A percentile compares a stretch with the other conserved stretches of the same genome.
Conservation (phyloP, 225 moss, liverwort and hornwort genomes). For the Ulota crispa region DNA sequence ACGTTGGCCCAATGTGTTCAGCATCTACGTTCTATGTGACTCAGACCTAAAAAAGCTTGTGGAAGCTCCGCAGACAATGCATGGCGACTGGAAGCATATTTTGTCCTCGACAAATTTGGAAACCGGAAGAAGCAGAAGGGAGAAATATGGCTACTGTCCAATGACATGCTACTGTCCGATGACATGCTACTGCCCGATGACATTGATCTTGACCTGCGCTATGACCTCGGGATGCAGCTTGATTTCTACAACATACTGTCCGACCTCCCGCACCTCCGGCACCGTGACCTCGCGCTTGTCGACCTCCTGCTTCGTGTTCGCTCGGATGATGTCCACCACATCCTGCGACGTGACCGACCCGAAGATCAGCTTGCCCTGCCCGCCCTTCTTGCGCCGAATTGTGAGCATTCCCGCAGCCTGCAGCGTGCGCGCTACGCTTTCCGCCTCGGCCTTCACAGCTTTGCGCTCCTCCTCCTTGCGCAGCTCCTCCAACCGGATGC, state of each 20-base stretch:
- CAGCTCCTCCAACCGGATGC: conserved; percentile 68
- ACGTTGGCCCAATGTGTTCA: conserved; percentile 34
- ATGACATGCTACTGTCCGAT: too few species aligned
- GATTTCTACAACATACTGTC: conserved; percentile 82
- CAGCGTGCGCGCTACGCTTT: conserved; percentile 71
- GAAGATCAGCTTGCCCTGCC: conserved; percentile 92
- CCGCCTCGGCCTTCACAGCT: conserved; percentile 81
- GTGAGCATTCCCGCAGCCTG: conserved; percentile 70
- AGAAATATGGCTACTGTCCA: conserved; percentile 54
- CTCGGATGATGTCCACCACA: conserved; percentile 80
- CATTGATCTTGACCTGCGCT: conserved; percentile 88
- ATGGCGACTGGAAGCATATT: not conserved
- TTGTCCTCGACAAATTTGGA: conserved; percentile 21
- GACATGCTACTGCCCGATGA: conserved; percentile 83
- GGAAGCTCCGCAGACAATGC: not conserved
- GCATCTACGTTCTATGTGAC: conserved; percentile 24
- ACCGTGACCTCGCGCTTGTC: conserved; percentile 92
- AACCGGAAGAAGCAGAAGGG: not conserved
- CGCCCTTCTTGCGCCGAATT: conserved; percentile 81
- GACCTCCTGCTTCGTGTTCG: conserved; percentile 82
- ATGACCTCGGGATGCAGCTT: conserved; percentile 85
- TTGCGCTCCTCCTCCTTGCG: conserved; percentile 60
- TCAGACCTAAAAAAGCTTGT: conserved; percentile 2
- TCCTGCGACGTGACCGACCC: conserved; percentile 93
- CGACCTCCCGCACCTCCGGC: conserved; percentile 89